Evolutionary conservation across 2,329 filamentous ascomycete species (phyloP).

Genomic region (Phialemoniopsis sp.): DNA sequence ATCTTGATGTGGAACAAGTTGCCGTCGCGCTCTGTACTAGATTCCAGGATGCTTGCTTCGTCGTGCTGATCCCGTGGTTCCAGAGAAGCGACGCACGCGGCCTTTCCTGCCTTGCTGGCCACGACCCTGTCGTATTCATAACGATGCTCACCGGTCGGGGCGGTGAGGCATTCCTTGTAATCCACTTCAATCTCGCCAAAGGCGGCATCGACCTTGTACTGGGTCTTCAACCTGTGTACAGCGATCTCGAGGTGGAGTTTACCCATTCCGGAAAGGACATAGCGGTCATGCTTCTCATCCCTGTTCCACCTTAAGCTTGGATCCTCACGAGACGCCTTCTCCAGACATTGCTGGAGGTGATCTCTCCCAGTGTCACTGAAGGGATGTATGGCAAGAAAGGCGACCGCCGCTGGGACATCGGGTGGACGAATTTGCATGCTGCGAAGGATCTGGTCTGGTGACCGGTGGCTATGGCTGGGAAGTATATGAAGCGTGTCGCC

Average conservation of each 20-base stretch:
- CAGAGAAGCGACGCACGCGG: conserved; percentile 66
- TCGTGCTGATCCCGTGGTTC: conserved; percentile 48
- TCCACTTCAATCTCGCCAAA: conserved; percentile 94
- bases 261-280: conserved; percentile 92
- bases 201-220: conserved; percentile 80
- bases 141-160: conserved; percentile 49
- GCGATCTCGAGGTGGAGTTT: conserved; percentile 94
- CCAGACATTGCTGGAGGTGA: conserved; percentile 33
- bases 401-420: conserved; percentile 86
- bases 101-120: conserved; percentile 74
- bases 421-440: conserved; percentile 83
- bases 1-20: conserved; percentile 61
- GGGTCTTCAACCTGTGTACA: conserved; percentile 78
- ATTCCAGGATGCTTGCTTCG: conserved; percentile 29
- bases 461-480: conserved; percentile 47
- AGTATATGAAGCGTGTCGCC: conserved; percentile 87
- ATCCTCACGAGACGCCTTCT: conserved; percentile 81
- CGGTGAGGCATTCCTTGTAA: conserved; percentile 78
- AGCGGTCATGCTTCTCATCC: conserved; percentile 89
- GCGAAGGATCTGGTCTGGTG: conserved; percentile 64
- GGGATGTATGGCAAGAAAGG: conserved; percentile 90
- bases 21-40: conserved; percentile 55
- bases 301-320: conserved; percentile 82
- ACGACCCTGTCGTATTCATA: conserved; percentile 74
- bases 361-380: conserved; percentile 42